Evolutionary conservation across 345 rosid species (phyloP), one percentile per base, ranked within the genome.

Genomic region (Cardamine chenopodiifolia): DNA sequence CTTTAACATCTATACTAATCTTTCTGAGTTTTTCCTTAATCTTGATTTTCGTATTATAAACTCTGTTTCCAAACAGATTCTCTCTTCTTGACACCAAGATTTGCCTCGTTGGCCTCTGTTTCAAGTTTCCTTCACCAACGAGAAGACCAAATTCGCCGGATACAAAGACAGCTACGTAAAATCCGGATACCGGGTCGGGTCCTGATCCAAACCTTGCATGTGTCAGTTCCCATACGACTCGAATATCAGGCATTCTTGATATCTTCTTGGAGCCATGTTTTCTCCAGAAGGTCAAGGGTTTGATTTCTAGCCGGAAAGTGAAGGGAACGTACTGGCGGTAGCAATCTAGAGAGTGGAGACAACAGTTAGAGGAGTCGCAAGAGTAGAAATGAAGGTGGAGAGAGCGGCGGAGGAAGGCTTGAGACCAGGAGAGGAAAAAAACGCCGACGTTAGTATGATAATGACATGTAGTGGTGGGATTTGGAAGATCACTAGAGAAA

Each of bases 361-460:
- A 88, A 82, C 58, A 88, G 76, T 42, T 53, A 44, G 2, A 2
- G 9, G 79, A 75, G 47, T 39, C 4, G 35, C 79, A 68, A 2
- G 87, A 82, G 76, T 84, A 87, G 83, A 83, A 91, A 53, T 84
- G 74, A 75, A 91, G 91, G 78, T 81, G 80, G 61, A 91, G 87
- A 31, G 94, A 84, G 75, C 87, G 92, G 52, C 94, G 87, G 28
- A 89, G 75, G 68, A 88, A 83, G 57, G 83, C 63, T 15, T 83
- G 69, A 35, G 97, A 89, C 98, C 97, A 93, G 2, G 97, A 87
- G 47, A 93, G 92, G 58, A 95, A 89, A 79, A 91, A 93, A 32
- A 87, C 71, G 6, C 98, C 98, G 2, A 86, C 77, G 32, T 72
- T 82, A 42, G 94, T 91, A 49, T 86, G 83, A 90, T 91, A 93